Conservation (phyloP, 2,329 filamentous ascomycete genomes). For the Ophiocordyceps camponoti-saundersi region DNA sequence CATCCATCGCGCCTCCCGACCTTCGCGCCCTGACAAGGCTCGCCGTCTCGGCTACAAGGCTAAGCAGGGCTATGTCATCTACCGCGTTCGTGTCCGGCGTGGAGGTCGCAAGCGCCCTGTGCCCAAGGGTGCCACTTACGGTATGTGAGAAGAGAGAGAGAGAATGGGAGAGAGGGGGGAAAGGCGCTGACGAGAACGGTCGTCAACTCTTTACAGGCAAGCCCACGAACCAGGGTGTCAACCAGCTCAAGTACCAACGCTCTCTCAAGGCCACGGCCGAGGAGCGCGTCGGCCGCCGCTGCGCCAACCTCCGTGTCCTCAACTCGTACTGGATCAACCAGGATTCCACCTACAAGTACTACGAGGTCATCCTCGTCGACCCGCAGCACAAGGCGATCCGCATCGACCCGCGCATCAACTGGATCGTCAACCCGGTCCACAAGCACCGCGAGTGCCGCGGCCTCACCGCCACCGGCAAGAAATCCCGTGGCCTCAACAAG, state of each 20-base stretch:
- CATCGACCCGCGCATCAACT: slow-evolving; percentile 98
- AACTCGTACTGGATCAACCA: slow-evolving; percentile 99
- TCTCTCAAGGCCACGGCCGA: slow-evolving; percentile 95
- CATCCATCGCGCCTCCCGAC: slow-evolving; percentile 96
- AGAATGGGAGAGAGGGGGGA: background rate
- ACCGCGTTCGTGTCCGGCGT: slow-evolving; percentile 94
- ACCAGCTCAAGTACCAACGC: slow-evolving; percentile 99
- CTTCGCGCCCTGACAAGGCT: slow-evolving; percentile 98
- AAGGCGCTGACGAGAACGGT: background rate
- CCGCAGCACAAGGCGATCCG: slow-evolving; percentile 99
- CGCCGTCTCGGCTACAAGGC: slow-evolving; percentile 99
- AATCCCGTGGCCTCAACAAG: slow-evolving; percentile 98
- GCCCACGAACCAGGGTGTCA: slow-evolving; percentile 99
- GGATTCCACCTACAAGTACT: slow-evolving; percentile 99
- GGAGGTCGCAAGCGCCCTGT: slow-evolving; percentile 97
- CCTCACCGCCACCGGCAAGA: slow-evolving; percentile 97
- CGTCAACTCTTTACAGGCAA: slow-evolving; percentile 49
- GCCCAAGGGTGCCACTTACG: slow-evolving; percentile 96
- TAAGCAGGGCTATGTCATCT: slow-evolving; percentile 99
- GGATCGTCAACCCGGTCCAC: slow-evolving; percentile 99
- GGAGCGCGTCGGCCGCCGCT: slow-evolving; percentile 98
- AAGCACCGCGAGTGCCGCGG: slow-evolving; percentile 99
- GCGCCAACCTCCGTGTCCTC: slow-evolving; percentile 96
- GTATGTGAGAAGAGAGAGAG: slow-evolving; percentile 33
- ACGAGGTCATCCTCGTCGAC: slow-evolving; percentile 98